Evolutionary conservation across 1,284 basidiomycete species (phyloP), one percentile per base, ranked within the genome.

Genomic region (Malassezia equina): DNA sequence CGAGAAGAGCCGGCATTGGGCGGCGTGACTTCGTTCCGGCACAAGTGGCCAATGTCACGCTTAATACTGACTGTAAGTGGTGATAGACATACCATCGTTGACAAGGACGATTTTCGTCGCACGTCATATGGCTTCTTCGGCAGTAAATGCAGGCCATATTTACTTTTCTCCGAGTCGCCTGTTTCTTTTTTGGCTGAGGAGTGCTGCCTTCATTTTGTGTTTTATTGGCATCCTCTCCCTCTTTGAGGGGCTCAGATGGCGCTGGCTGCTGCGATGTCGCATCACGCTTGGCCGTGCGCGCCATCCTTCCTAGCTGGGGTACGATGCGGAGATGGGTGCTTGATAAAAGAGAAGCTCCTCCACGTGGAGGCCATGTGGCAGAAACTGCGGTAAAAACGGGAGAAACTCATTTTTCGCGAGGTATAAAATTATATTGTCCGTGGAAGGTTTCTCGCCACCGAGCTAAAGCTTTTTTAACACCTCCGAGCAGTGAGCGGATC

Each of bases 131-230:
- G 80, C 87, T 90, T 57, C 89, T 79, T 64, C 90, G 80, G 76
- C 90, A 94, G 77, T 93, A 95, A 47, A 95, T 80, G 75, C 90
- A 94, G 1, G 90, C 90, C 77, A 62, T 56, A 25, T 66, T 65
- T 7, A 74, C 71, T 46, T 74, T 74, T 19, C 69, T 51, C 7
- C 69, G 47, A 39, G 65, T 68, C 7, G 58, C 45, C 4, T 55
- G 54, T 44, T 67, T 66, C 44, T 65, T 68, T 31, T 58, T 62
- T 24, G 43, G 55, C n/a, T 19, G 41, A 21, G 15, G 46, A 12
- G 7, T 7, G 19, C 28, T 21, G 46, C 11, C 19, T 17, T 24
- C 29, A 31, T n/a, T 13, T 19, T 31, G 28, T 46, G 28, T 31
- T 13, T 23, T 31, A 15, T 15, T 23, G 4, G 12, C 15, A 15